Base-by-base conservation (phyloP, 257 asterid species). In the Plantago elongata region DNA sequence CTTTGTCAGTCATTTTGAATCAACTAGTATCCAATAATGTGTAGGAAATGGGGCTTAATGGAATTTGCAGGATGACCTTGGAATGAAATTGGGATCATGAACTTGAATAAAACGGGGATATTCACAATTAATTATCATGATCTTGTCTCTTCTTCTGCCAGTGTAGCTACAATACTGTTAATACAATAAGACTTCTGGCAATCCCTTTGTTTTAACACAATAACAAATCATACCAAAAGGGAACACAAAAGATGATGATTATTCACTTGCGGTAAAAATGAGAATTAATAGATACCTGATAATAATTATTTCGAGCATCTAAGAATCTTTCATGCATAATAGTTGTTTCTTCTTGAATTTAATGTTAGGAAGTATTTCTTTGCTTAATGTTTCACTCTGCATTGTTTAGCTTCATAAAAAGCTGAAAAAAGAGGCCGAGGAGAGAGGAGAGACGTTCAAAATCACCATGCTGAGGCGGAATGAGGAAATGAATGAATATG, bases 401-500 rank as follows among this genome's bases (percentile, higher is more conserved):
- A 49, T 60, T 55, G 58, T 54, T 73, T 70, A 92, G 98, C 74
- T 67, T 78, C 95, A 83, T 61, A 57, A 55, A 51, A 75, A 84
- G 61, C 83, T 79, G 70, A 71, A 72, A 69, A 71, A 75, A 66
- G 98, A 86, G 81, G 97, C 98, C 62, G 70, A 62, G 65, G 87
- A 72, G 75, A 79, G 89, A 61, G 97, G 97, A 57, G 93, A 92
- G 76, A 67, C 58, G 40, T 86, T 83, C 84, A 78, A 78, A 77
- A 70, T 92, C 68, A 66, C 79, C 34, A 83, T 59, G 77, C 67
- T 92, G 57, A 77, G 86, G 73, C 88, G 98, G 66, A 92, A 92
- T 40, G 81, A 79, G 73, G 98, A 92, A 72, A 89, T 92, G 98
- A 90, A 92, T 70, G 97, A 92, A 60, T 92, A 92, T 44, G 98